A percentile compares a stretch with the other conserved stretches of the same genome.
phyloP scores from a whole-genome alignment of 441 rosid species.

The Erodium moschatum region DNA sequence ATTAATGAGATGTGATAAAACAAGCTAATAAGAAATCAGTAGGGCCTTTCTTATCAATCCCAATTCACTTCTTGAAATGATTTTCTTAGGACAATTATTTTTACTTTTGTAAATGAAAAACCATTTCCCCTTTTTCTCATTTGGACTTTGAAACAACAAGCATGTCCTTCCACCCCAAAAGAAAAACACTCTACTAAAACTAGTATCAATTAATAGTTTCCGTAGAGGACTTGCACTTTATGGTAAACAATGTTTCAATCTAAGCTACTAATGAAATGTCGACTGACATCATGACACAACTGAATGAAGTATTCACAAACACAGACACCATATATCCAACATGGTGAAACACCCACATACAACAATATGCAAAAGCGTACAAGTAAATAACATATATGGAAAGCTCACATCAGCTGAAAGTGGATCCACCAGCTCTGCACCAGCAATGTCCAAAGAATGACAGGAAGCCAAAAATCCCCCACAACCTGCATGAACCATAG shows the following conservation, averaged over 20 bases:
- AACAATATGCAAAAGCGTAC: not conserved
- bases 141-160: no score
- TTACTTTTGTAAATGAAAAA: not conserved
- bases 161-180: no score
- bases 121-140: not conserved
- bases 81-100: not conserved
- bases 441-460: slow-evolving; percentile 94
- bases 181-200: no score
- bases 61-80: not conserved
- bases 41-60: not conserved
- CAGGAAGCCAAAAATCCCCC: slow-evolving; percentile 97
- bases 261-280: slow-evolving; percentile 6
- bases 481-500: slow-evolving; percentile 96
- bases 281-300: not conserved
- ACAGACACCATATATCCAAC: not conserved
- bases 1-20: not conserved
- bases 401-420: slow-evolving; percentile 87
- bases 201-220: no score
- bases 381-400: not conserved
- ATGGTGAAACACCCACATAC: not conserved
- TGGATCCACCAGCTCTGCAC: slow-evolving; percentile 90
- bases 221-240: not conserved
- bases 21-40: not conserved
- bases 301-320: no score
- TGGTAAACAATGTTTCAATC: not conserved